Conservation (phyloP, 2,329 filamentous ascomycete species). For the Xylariaceae sp. region DNA sequence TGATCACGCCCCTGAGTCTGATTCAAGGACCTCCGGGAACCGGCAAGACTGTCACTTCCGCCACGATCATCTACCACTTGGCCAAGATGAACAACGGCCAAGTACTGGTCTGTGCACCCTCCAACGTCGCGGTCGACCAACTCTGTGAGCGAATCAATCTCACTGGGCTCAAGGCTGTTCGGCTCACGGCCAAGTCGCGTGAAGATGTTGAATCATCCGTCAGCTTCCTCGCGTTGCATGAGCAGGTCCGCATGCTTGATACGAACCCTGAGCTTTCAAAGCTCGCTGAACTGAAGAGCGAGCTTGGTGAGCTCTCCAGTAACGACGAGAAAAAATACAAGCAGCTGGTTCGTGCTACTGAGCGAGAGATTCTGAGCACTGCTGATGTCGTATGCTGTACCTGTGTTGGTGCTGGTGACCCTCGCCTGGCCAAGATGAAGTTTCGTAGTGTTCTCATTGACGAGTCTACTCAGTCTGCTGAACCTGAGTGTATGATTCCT, state of each 20-base stretch:
- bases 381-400: constrained; percentile 99
- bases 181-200: constrained; percentile 96
- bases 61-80: constrained; percentile 96
- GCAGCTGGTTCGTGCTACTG: constrained; percentile 86
- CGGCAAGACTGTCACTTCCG: constrained; percentile 97
- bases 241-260: constrained; percentile 96
- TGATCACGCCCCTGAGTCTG: constrained; percentile 88
- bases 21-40: constrained; percentile 97
- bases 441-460: constrained; percentile 98
- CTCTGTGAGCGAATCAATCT: constrained; percentile 94
- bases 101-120: constrained; percentile 93
- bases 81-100: constrained; percentile 93
- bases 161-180: constrained; percentile 93
- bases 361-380: constrained; percentile 90
- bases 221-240: constrained; percentile 88
- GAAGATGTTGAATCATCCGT: constrained; percentile 99
- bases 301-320: constrained; percentile 85
- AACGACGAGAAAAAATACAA: constrained; percentile 99
- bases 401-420: constrained; percentile 94
- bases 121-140: constrained; percentile 97
- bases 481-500: constrained; percentile 98
- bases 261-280: constrained; percentile 92
- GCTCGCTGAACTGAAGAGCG: constrained; percentile 86
- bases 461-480: constrained; percentile 95
- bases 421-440: constrained; percentile 92